Evolutionary conservation across 305 asterid genomes (phyloP), one percentile per base, ranked within the genome.

Genomic region (Fraxinus albicans): DNA sequence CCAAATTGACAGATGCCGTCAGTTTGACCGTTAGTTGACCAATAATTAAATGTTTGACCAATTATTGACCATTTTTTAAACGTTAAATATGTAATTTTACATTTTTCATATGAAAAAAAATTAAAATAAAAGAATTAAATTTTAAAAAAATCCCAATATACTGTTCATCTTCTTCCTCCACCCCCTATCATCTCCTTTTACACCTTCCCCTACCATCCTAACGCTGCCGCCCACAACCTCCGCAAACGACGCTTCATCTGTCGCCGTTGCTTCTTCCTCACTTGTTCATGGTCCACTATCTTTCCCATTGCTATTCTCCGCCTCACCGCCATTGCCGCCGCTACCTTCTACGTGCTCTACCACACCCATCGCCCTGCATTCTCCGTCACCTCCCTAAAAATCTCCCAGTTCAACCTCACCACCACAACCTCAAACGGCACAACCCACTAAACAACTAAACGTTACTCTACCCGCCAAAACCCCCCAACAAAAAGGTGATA

Each of bases 221-320:
- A 25, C 21, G 63, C 23, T 10, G 42, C 33, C 60, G 27, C 34
- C 79, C 81, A 79, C 44, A 81, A 86, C 69, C 89, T 10, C 70
- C 34, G 47, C 73, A 82, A 86, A n/a, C 87, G 90, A 19, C 17
- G 33, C 35, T 88, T 90, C 81, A 78, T 72, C 58, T n/a, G 92
- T 75, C 91, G 92, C 4, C 89, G 91, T 13, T 88, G 88, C 86
- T 83, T 83, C 80, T 90, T 89, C 84, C 79, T 83, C 47, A 84
- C 88, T 73, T 88, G 88, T 67, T 84, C 87, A 82, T 90, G 93
- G 93, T 79, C 85, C 4, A 55, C 70, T 5, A 85, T 88, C 50
- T 2, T 83, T 38, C 82, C 87, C 40, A 81, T 83, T 19, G 38
- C 76, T 73, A 19, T 90, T 1, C 79, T 90, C 31, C 89, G 87